phyloP scores from a whole-genome alignment of 352 stramenopile genomes.

The Globisporangium lucens region DNA sequence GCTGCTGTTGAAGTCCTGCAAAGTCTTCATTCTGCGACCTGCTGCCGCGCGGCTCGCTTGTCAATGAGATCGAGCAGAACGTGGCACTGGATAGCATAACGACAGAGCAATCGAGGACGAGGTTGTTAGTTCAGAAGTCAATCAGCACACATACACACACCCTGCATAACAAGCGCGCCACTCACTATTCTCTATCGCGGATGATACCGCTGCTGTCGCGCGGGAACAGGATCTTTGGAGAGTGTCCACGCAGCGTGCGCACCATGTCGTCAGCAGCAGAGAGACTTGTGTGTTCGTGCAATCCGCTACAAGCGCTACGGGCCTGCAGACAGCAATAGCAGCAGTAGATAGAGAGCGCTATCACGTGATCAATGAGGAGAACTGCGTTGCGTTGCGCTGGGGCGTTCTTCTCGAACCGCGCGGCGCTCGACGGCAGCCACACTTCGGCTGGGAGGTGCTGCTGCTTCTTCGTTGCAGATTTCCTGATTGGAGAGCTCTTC shows the following conservation, averaged over 20 bases:
- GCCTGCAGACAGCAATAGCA: neutral
- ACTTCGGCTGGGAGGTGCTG: neutral
- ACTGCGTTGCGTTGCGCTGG: neutral
- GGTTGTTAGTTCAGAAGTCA: neutral
- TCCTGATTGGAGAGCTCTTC: neutral
- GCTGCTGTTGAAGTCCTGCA: conserved; percentile 13
- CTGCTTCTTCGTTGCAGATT: neutral
- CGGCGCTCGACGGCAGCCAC: neutral
- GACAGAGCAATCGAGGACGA: neutral
- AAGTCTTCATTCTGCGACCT: conserved; percentile 37
- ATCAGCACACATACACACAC: conserved; percentile 1
- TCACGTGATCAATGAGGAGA: neutral
- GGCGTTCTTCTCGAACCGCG: neutral
- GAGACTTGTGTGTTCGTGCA: neutral
- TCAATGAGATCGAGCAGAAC: conserved; percentile 64
- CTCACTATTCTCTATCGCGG: conserved; percentile 34
- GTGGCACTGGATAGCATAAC: conserved; percentile 26
- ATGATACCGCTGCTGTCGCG: conserved; percentile 9
- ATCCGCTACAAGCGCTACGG: neutral
- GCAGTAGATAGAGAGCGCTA: neutral
- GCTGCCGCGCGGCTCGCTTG: conserved; percentile 42
- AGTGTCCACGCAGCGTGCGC: neutral
- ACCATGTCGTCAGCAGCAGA: neutral
- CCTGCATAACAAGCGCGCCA: conserved; percentile 1
- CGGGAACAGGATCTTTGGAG: conserved; percentile 9